Evolutionary conservation across 805 yeast species (phyloP).

Genomic region (Kuraishia borneana): DNA sequence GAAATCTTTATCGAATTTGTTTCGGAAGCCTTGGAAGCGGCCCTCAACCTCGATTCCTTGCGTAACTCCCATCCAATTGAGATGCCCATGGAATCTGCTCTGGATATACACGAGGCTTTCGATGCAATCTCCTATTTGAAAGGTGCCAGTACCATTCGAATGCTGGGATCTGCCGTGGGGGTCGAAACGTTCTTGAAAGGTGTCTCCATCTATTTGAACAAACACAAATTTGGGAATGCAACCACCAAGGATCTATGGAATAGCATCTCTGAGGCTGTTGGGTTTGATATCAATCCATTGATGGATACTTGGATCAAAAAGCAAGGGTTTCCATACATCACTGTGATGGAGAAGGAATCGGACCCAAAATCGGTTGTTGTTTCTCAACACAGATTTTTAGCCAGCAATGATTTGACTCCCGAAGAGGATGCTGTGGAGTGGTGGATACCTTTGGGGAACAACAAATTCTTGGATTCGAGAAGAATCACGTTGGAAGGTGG

Average conservation of each 20-base stretch:
- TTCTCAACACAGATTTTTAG: conserved; percentile 50
- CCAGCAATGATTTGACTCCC: conserved; percentile 46
- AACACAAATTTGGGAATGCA: conserved; percentile 58
- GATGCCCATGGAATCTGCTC: conserved; percentile 69
- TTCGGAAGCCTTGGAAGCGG: conserved; percentile 37
- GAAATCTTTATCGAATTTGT: conserved; percentile 53
- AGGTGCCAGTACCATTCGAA: conserved; percentile 69
- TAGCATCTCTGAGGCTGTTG: conserved; percentile 51
- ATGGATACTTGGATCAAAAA: conserved; percentile 67
- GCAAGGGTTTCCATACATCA: conserved; percentile 63
- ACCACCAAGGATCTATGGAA: conserved; percentile 66
- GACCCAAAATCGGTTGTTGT: conserved; percentile 25
- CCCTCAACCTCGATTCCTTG: conserved; percentile 44
- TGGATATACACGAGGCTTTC: conserved; percentile 72
- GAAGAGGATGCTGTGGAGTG: conserved; percentile 47
- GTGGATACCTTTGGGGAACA: conserved; percentile 43
- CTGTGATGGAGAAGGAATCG: conserved; percentile 25
- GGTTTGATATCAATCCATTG: conserved; percentile 43
- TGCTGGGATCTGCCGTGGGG: conserved; percentile 67
- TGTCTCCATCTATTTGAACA: conserved; percentile 55
- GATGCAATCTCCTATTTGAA: conserved; percentile 74
- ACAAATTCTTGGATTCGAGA: conserved; percentile 6
- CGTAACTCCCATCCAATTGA: conserved; percentile 70
- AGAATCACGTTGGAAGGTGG: conserved; percentile 5
- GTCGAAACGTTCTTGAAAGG: conserved; percentile 61